Percentiles rank a stretch among this genome's conserved stretches.
phyloP scores from a whole-genome alignment of 2,329 filamentous ascomycete genomes.

The Lachnum nothofagi region DNA sequence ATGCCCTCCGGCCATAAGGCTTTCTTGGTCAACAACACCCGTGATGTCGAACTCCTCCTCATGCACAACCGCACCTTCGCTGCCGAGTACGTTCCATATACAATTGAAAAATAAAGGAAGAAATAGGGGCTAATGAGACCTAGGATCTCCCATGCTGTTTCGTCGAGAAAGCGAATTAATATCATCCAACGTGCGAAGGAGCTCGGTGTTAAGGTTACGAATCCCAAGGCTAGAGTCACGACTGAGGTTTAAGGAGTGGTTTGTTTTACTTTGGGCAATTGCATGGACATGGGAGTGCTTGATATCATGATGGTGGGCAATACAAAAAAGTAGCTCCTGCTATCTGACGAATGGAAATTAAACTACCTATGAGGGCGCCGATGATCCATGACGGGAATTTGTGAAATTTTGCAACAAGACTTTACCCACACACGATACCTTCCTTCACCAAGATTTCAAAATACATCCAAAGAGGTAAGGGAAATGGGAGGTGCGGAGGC shows the following conservation, averaged over 20 bases:
- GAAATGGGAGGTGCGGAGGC: no score
- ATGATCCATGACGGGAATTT: background rate
- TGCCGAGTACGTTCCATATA: slow-evolving; percentile 76
- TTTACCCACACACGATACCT: no score
- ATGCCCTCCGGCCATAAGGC: slow-evolving; percentile 99
- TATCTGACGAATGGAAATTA: slow-evolving; percentile 32
- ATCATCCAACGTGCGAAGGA: slow-evolving; percentile 97
- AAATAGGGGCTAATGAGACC: slow-evolving; percentile 34
- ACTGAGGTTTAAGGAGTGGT: slow-evolving; percentile 67
- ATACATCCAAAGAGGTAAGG: no score
- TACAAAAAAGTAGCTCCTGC: slow-evolving; percentile 31
- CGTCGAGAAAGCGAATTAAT: slow-evolving; percentile 96
- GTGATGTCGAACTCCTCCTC: slow-evolving; percentile 93
- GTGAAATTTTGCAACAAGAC: background rate
- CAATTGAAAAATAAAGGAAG: background rate
- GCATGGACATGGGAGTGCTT: slow-evolving; percentile 32
- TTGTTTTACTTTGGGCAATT: slow-evolving; percentile 30
- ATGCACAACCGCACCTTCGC: slow-evolving; percentile 99
- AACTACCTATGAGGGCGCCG: slow-evolving; percentile 6
- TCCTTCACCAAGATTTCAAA: no score
- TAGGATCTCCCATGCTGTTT: slow-evolving; percentile 97
- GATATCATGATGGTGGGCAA: slow-evolving; percentile 30
- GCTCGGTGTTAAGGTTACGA: slow-evolving; percentile 98
- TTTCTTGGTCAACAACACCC: slow-evolving; percentile 96
- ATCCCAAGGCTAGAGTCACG: slow-evolving; percentile 97